phyloP scores from a whole-genome alignment of 139 green algal species.

The Chlamydomonas sp. region DNA sequence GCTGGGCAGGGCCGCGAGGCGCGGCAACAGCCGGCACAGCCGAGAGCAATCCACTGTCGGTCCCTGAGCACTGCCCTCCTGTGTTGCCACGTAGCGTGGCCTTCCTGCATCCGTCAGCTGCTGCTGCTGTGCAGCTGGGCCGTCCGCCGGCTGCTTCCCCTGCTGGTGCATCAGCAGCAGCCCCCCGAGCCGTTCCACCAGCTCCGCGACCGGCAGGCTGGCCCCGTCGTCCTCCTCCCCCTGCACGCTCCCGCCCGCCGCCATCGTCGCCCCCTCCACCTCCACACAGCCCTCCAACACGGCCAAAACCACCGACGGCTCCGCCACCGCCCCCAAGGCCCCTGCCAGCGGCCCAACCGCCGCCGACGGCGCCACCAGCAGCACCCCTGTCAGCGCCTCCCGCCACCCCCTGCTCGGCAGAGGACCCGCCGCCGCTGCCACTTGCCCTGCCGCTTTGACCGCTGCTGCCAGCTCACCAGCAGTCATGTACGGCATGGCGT shows the following conservation, averaged over 20 bases:
- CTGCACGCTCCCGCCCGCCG: too few relatives aligned
- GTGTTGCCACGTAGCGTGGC: too few relatives aligned
- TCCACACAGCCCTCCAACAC: slow-evolving; percentile 1
- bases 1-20: neutral
- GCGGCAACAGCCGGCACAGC: slow-evolving; percentile 2
- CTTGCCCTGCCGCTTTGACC: slow-evolving; percentile 4
- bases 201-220: neutral
- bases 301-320: neutral
- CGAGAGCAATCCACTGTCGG: neutral
- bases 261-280: neutral
- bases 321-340: neutral
- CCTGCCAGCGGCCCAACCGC: slow-evolving; percentile 1
- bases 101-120: neutral
- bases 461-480: neutral
- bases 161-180: slow-evolving; percentile 8
- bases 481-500: neutral
- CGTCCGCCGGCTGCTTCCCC: neutral
- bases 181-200: too few relatives aligned
- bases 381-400: slow-evolving; percentile 11
- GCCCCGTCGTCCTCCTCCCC: neutral
- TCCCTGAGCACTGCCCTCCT: neutral
- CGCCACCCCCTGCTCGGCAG: slow-evolving; percentile 20
- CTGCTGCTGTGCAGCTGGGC: neutral
- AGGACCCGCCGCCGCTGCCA: neutral
- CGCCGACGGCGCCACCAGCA: neutral